Conservation (phyloP, 768 basidiomycete genomes). For the Mycena filopes region DNA sequence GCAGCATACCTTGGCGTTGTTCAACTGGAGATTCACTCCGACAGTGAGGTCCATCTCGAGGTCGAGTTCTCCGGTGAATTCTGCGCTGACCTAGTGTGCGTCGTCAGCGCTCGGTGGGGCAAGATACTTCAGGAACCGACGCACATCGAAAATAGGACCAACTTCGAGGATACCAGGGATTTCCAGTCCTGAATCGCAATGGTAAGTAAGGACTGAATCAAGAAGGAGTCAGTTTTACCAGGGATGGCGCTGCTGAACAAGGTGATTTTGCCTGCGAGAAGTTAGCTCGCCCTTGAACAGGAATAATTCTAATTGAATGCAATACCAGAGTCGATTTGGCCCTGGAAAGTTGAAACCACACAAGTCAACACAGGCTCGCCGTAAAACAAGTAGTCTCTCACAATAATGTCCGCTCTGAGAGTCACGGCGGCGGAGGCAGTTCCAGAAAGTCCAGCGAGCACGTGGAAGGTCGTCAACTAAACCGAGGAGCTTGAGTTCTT, state of each 20-base stretch:
- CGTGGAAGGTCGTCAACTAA: constrained; percentile 14
- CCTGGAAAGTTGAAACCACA: no score
- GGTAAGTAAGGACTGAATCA: neutral
- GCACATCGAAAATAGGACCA: constrained; percentile 34
- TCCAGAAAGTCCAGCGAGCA: constrained; percentile 45
- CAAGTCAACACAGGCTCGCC: no score
- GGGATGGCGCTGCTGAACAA: neutral
- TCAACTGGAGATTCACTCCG: constrained; percentile 12
- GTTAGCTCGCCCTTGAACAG: no score
- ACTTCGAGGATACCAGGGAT: constrained; percentile 61
- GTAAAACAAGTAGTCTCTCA: constrained; percentile 25
- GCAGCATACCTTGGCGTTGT: constrained; percentile 24
- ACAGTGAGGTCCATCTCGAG: constrained; percentile 13
- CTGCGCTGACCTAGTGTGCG: neutral
- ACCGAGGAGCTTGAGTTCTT: neutral
- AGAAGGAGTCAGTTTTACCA: neutral
- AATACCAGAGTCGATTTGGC: no score
- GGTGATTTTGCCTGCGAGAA: no score
- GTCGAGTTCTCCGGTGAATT: constrained; percentile 19
- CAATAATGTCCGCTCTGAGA: constrained; percentile 50
- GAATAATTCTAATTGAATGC: no score
- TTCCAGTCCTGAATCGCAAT: constrained; percentile 44
- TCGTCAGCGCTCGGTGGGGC: neutral
- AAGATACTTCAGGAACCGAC: neutral
- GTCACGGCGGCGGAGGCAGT: constrained; percentile 50